These are phyloP conservation scores for Croton setiger DNA, from an alignment of 441 rosid species.

Conservation along the genomic window DNA sequence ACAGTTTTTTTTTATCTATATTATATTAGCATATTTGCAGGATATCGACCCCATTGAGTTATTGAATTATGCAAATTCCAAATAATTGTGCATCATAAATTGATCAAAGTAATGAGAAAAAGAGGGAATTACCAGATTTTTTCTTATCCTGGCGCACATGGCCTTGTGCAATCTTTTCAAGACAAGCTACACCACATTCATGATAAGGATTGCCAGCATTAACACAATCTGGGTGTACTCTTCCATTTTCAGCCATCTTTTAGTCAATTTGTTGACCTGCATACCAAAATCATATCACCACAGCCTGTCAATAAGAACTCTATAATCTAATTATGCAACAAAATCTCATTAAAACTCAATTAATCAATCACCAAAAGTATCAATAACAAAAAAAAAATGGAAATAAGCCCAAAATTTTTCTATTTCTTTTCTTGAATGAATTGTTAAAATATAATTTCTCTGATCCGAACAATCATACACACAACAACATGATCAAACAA, in stretches of 20 bases:
- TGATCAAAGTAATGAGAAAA: neutral
- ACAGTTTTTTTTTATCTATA: too few relatives aligned
- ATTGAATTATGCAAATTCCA: too few relatives aligned
- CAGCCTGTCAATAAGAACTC: neutral
- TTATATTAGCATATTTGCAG: too few relatives aligned
- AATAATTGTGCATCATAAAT: too few relatives aligned
- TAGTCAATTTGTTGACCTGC: slow-evolving; percentile 15
- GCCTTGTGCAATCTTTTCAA: slow-evolving; percentile 51
- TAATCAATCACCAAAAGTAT: neutral
- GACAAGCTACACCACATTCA: slow-evolving; percentile 70
- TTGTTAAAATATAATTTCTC: neutral
- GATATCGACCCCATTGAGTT: too few relatives aligned
- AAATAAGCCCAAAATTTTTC: neutral
- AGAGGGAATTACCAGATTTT: slow-evolving; percentile 44
- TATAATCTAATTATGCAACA: neutral
- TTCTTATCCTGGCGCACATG: slow-evolving; percentile 43
- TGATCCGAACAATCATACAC: too few relatives aligned
- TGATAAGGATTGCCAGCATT: slow-evolving; percentile 77
- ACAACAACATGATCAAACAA: neutral
- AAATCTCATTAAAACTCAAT: neutral
- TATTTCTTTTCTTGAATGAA: neutral
- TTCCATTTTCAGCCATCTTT: slow-evolving; percentile 36
- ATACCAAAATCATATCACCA: slow-evolving; percentile 7
- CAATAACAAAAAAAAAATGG: neutral
- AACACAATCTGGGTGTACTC: slow-evolving; percentile 54